Evolutionary conservation across 1,284 basidiomycete genomes (phyloP), one percentile per base, ranked within the genome.

Genomic region (Mycosarcoma maydis): DNA sequence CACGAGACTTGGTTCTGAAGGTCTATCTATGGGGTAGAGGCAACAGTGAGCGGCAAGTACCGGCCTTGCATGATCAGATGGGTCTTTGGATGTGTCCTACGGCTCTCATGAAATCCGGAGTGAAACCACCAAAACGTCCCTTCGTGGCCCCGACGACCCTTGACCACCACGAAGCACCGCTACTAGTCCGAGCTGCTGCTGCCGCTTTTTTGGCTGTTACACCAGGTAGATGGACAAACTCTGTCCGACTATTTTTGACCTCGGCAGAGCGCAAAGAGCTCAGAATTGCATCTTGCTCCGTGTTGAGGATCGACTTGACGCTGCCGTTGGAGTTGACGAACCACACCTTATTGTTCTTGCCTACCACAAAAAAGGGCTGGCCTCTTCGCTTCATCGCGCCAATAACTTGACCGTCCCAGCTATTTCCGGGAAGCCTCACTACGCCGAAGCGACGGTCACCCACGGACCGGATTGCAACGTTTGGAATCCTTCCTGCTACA

Each of bases 361-460:
- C 40, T 17, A n/a, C 32, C 3, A 33, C 48, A 11, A 36, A 42
- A 30, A 52, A 59, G 0, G 49, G 23, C 13, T 14, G 9, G 11
- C 19, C 33, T 9, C n/a, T 3, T 14, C 30, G 20, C 37, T 16
- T 41, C 43, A 58, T 46, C 2, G 10, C 20, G 4, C 34, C 16
- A 5, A 58, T 9, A 3, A 40, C 24, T 9, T 14, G 22, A 16
- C 14, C 26, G 24, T 45, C 42, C 48, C 55, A 58, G 7, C 20
- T 36, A 20, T 58, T 46, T 0, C 42, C 47, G 0, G 55, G 55
- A 4, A 58, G 47, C 26, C 33, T 44, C 26, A 58, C 46, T 10
- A 34, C 55, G 0, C 10, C 7, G 3, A 30, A 23, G 2, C 11
- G 1, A 8, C 11, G 6, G 6, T 22, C 23, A 20, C 30, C 20